phyloP scores from a whole-genome alignment of 2,329 filamentous ascomycete genomes.

The Coccinonectria pachysandricola region DNA sequence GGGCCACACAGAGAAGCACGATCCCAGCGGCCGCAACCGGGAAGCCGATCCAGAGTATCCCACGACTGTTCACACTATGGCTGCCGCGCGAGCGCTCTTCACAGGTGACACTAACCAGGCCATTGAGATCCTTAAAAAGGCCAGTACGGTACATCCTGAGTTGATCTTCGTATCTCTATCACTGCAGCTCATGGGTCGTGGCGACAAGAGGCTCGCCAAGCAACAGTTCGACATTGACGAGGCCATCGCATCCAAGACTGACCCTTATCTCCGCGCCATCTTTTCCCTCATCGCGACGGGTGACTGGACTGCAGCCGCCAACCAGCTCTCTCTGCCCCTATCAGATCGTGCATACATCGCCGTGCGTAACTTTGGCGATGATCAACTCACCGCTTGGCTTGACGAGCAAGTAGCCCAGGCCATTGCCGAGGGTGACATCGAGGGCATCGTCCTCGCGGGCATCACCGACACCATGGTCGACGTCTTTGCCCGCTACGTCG shows the following conservation, averaged over 20 bases:
- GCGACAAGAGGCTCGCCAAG: slow-evolving; percentile 32
- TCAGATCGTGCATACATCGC: slow-evolving; percentile 67
- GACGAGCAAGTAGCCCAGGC: slow-evolving; percentile 51
- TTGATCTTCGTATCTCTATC: slow-evolving; percentile 59
- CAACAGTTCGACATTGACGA: slow-evolving; percentile 49
- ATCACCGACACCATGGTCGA: slow-evolving; percentile 64
- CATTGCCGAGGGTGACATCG: slow-evolving; percentile 58
- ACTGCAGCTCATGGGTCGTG: slow-evolving; percentile 50
- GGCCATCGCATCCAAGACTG: slow-evolving; percentile 51
- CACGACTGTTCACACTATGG: slow-evolving; percentile 57
- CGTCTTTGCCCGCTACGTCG: slow-evolving; percentile 64
- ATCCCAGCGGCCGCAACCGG: slow-evolving; percentile 33
- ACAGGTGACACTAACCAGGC: slow-evolving; percentile 59
- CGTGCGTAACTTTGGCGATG: slow-evolving; percentile 53
- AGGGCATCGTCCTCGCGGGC: slow-evolving; percentile 68
- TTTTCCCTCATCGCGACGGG: slow-evolving; percentile 68
- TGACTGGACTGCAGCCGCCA: slow-evolving; percentile 64
- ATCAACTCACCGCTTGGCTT: slow-evolving; percentile 57
- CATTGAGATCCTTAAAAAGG: slow-evolving; percentile 57
- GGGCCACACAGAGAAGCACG: slow-evolving; percentile 46
- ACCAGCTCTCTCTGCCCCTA: slow-evolving; percentile 63
- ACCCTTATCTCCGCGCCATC: slow-evolving; percentile 71
- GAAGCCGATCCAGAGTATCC: slow-evolving; percentile 35
- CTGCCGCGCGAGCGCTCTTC: slow-evolving; percentile 66
- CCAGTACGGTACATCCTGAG: slow-evolving; percentile 51